Percentiles rank a stretch among this genome's conserved stretches.
phyloP scores from a whole-genome alignment of 768 basidiomycete species.

The Suillus alpinus region DNA sequence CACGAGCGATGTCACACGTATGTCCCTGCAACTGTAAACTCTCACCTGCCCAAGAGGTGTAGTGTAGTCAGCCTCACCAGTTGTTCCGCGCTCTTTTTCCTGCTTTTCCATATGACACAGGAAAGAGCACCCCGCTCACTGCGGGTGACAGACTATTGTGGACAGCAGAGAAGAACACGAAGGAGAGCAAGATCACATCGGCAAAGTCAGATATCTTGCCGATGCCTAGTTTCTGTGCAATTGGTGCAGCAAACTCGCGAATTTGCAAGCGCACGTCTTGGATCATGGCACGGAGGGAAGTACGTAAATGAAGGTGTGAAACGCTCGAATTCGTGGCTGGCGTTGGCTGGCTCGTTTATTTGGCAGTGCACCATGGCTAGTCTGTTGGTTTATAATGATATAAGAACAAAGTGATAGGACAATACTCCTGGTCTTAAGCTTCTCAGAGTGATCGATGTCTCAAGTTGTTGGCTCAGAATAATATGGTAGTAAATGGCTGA shows the following conservation, averaged over 20 bases:
- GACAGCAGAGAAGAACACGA: constrained; percentile 53
- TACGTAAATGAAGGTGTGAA: background rate
- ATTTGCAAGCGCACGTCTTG: constrained; percentile 26
- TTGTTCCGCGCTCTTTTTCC: constrained; percentile 49
- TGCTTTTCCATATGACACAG: constrained; percentile 47
- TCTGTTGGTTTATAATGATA: background rate
- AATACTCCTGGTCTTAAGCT: background rate
- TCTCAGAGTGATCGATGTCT: background rate
- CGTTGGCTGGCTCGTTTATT: background rate
- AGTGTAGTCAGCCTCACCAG: constrained; percentile 43
- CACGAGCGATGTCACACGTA: constrained; percentile 69
- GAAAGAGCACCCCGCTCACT: constrained; percentile 46
- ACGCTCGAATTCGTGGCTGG: background rate
- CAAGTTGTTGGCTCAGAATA: constrained; percentile 2
- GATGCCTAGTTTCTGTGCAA: constrained; percentile 41
- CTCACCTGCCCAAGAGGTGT: constrained; percentile 1
- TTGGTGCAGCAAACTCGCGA: constrained; percentile 28
- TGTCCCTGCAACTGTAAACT: constrained; percentile 45
- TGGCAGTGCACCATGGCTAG: background rate
- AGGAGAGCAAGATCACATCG: constrained; percentile 50
- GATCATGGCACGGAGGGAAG: constrained; percentile 19
- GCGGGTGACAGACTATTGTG: constrained; percentile 59
- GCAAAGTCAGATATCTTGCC: constrained; percentile 55
- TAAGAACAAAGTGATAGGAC: background rate
- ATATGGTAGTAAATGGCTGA: background rate